Conservation (phyloP, 495 filamentous ascomycete genomes). For the Lichenothelia convexa region DNA sequence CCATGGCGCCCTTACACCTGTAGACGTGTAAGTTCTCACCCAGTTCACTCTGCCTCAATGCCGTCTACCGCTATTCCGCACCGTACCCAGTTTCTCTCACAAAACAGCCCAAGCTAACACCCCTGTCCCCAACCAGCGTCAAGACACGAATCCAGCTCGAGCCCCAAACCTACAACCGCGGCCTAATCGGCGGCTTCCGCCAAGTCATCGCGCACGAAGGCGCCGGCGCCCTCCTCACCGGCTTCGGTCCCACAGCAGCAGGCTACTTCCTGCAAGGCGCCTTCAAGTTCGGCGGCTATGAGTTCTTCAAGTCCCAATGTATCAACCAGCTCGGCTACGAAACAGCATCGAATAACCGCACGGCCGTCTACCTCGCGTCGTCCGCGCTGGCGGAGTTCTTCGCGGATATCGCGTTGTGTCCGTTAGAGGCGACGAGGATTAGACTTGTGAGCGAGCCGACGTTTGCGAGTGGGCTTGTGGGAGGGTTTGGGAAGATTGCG, state of each 20-base stretch:
- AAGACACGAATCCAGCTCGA: constrained; percentile 30
- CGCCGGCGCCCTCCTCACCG: constrained; percentile 23
- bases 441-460: constrained; percentile 23
- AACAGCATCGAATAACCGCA: constrained; percentile 23
- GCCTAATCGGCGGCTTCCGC: constrained; percentile 25
- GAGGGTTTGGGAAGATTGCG: constrained; percentile 23
- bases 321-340: constrained; percentile 26
- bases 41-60: neutral
- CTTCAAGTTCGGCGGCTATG: constrained; percentile 30
- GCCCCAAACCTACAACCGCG: constrained; percentile 25
- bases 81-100: neutral
- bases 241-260: constrained; percentile 24
- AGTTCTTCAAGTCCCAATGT: constrained; percentile 29
- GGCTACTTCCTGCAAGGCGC: constrained; percentile 29
- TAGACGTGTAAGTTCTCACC: constrained; percentile 74
- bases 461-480: constrained; percentile 24
- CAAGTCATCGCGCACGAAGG: constrained; percentile 24
- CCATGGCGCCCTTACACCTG: constrained; percentile 78
- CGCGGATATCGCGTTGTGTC: constrained; percentile 27
- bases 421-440: constrained; percentile 25
- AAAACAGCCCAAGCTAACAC: constrained; percentile 4
- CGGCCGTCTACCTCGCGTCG: constrained; percentile 27
- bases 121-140: constrained; percentile 14
- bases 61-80: neutral
- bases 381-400: constrained; percentile 26